Evolutionary conservation across 345 rosid genomes (phyloP), one percentile per base, ranked within the genome.

Genomic region (Lepidium sativum): DNA sequence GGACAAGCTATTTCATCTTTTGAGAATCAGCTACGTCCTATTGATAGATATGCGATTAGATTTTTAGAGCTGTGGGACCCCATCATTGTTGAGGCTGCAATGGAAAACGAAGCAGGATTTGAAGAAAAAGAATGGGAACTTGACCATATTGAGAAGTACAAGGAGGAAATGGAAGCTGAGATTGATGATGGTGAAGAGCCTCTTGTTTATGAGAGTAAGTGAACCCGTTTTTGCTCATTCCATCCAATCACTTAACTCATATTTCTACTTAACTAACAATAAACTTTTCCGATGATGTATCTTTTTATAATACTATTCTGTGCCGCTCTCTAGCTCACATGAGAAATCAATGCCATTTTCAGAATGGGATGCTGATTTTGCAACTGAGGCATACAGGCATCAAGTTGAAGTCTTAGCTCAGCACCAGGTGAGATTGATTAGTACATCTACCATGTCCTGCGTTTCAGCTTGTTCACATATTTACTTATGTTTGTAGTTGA

Each of bases 351-450:
- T 60, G 44, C 43, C 43, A 38, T 52, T 44, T 47, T 70, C 82
- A 95, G 99, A 83, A 39, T 95, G 99, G 99, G 99, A 95, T 84
- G 89, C 99, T 73, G 99, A 95, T 77, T 84, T 95, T 83, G 99
- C 99, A 11, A 95, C 99, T 5, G 95, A 91, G 86, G 99, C 95
- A n/a, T 95, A 95, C 72, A 78, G 98, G 65, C 96, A 95, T 75
- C 88, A 95, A 81, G 99, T 95, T 74, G 92, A 91, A 77, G 81
- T 81, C 47, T 81, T 95, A 77, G 89, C 98, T 65, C 96, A 88
- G 63, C 88, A 95, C 77, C 99, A 91, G 84, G 99, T 95, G 56
- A 79, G 78, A 41, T 66, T 50, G 41, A 21, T 35, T 42, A 60
- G 16, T 69, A 43, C 64, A 41, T 67, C 3, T 54, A 29, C 18